A percentile compares a stretch with the other conserved stretches of the same genome.
phyloP scores from a whole-genome alignment of 257 asterid species.

The Nicotiana obtusifolia region DNA sequence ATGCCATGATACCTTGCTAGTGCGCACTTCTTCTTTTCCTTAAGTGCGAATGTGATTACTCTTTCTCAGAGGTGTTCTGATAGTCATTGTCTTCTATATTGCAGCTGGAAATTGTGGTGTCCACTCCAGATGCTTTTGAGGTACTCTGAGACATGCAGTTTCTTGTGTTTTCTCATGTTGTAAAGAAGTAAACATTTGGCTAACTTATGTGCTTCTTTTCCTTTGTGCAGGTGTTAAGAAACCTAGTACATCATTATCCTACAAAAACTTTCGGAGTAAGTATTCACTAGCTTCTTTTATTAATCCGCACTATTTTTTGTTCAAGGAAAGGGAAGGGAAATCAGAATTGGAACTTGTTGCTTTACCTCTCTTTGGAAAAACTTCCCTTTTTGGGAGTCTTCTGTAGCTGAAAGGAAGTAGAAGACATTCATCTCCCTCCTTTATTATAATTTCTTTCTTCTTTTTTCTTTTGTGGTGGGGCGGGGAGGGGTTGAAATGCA shows the following conservation, averaged over 20 bases:
- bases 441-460: not conserved
- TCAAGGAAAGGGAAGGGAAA: not conserved
- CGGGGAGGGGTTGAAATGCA: not conserved
- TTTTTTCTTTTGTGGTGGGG: not conserved
- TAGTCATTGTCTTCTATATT: slow-evolving; percentile 12
- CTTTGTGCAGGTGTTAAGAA: slow-evolving; percentile 40
- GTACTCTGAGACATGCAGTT: slow-evolving; percentile 24
- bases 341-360: not conserved
- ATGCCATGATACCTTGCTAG: not conserved
- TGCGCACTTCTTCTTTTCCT: not conserved
- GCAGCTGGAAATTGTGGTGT: slow-evolving; percentile 74
- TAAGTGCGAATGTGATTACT: not conserved
- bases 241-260: slow-evolving; percentile 59
- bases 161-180: not conserved
- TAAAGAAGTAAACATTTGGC: not conserved
- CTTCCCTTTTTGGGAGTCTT: not conserved
- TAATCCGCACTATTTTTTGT: not conserved
- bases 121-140: slow-evolving; percentile 76
- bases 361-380: not conserved
- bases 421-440: not conserved
- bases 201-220: not conserved
- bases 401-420: not conserved
- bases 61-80: not conserved
- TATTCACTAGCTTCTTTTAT: not conserved
- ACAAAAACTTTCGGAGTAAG: slow-evolving; percentile 65